phyloP scores from a whole-genome alignment of 2,329 filamentous ascomycete species.

The Ilyonectria robusta region DNA sequence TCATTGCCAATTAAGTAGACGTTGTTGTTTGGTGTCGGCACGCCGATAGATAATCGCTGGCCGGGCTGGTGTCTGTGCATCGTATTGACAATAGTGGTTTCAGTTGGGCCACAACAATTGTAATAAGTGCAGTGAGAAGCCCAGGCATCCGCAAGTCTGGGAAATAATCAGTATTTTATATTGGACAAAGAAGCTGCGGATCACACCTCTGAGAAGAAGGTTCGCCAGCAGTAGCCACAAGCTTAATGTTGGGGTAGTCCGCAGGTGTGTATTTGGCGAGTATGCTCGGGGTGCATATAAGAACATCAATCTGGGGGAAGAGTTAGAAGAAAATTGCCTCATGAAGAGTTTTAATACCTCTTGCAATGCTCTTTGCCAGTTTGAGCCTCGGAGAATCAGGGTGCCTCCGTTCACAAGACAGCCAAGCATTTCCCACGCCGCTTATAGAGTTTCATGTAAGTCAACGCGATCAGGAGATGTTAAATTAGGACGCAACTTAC shows the following conservation, averaged over 20 bases:
- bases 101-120: slow-evolving; percentile 73
- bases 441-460: slow-evolving; percentile 48
- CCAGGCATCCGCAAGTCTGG: slow-evolving; percentile 67
- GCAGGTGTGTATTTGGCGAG: slow-evolving; percentile 63
- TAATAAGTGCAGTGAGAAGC: slow-evolving; percentile 61
- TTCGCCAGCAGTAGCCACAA: slow-evolving; percentile 68
- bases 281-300: slow-evolving; percentile 70
- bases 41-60: slow-evolving; percentile 68
- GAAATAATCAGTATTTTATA: neutral
- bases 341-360: slow-evolving; percentile 51
- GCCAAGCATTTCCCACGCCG: slow-evolving; percentile 71
- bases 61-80: slow-evolving; percentile 55
- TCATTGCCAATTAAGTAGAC: slow-evolving; percentile 68
- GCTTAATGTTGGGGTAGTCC: slow-evolving; percentile 65
- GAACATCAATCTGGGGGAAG: slow-evolving; percentile 60
- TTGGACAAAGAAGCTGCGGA: rapidly evolving
- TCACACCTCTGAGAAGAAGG: slow-evolving; percentile 61
- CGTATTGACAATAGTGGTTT: slow-evolving; percentile 72
- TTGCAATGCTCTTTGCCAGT: slow-evolving; percentile 62
- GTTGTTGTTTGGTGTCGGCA: slow-evolving; percentile 69
- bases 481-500: slow-evolving; percentile 53
- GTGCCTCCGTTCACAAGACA: slow-evolving; percentile 70
- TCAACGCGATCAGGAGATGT: neutral
- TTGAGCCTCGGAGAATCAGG: slow-evolving; percentile 64
- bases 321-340: slow-evolving; percentile 1